Evolutionary conservation across 441 rosid species (phyloP).

Genomic region (Brassica balearica): DNA sequence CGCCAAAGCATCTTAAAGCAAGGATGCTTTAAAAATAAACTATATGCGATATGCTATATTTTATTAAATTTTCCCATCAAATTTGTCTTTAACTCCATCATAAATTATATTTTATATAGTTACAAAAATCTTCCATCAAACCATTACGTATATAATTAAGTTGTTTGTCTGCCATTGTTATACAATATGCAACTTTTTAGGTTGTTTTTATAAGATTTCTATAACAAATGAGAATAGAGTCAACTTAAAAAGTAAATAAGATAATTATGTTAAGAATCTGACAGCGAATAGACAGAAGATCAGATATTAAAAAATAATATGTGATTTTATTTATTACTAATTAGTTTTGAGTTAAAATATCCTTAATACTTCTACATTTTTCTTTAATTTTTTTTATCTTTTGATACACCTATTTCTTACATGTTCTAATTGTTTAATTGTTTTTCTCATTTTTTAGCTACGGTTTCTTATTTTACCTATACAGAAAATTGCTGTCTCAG

Average conservation of each 20-base stretch:
- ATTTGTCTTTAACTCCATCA: not conserved
- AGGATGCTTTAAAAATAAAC: conserved; percentile 30
- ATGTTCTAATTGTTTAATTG: not conserved
- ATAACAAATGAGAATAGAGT: not conserved
- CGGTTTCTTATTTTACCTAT: not conserved
- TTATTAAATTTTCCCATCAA: conserved; percentile 11
- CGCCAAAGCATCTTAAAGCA: conserved; percentile 48
- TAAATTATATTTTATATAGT: not conserved
- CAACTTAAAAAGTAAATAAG: conserved; percentile 1
- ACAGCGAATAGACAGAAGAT: not conserved
- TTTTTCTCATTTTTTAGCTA: not conserved
- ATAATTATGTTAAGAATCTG: not conserved
- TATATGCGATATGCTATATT: conserved; percentile 14
- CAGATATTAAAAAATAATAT: not conserved
- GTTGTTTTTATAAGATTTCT: not conserved
- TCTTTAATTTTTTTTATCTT: not conserved
- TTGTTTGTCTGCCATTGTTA: not conserved
- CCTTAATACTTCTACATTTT: not conserved
- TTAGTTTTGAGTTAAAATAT: not conserved
- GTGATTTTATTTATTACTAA: not conserved
- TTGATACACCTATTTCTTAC: not conserved
- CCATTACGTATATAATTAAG: not conserved
- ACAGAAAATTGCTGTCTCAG: not conserved
- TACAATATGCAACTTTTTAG: not conserved
- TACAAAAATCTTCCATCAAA: not conserved